Evolutionary conservation across 345 rosid species (phyloP), one percentile per base, ranked within the genome.

Genomic region (Ricinus communis): DNA sequence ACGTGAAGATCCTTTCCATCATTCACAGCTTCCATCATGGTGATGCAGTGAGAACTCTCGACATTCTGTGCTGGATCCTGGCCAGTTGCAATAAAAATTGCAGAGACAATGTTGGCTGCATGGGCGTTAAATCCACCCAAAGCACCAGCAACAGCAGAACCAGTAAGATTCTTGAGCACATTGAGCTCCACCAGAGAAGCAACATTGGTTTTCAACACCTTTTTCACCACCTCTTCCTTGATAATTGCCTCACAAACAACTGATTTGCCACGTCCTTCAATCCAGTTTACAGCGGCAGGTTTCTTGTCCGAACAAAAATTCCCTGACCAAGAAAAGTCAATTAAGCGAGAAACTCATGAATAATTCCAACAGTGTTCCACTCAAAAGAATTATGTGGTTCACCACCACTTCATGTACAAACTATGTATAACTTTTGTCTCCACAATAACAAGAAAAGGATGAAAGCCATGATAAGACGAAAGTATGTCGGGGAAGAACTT

Each of bases 51-150:
- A 77, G 97, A 91, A 60, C 96, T 91, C 83, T 91, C 97, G 0
- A 90, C 79, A 58, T 91, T 91, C 77, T 91, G 97, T 14, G 96
- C 97, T 43, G 97, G 97, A 80, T 91, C 97, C 82, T 91, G 97
- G 25, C 96, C 97, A 0, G 97, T 91, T 18, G 97, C 97, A 63
- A 91, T 82, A 45, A 81, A 91, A 63, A 91, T 45, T 59, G 97
- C 97, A 58, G 96, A 88, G 45, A 91, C 97, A 2, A 91, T 85
- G 86, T 91, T 91, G 75, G 91, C 84, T 1, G 97, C 97, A 52
- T 91, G 97, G 33, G 97, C 97, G 74, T 91, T 91, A 64, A 91
- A 91, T 41, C 97, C 97, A 45, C 97, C 97, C 13, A 91, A 89
- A 61, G 96, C 75, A 7, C 97, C 97, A 18, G 97, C 97, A 64